Base-by-base conservation (phyloP, 208 protist genomes). In the Crithidia bombi region DNA sequence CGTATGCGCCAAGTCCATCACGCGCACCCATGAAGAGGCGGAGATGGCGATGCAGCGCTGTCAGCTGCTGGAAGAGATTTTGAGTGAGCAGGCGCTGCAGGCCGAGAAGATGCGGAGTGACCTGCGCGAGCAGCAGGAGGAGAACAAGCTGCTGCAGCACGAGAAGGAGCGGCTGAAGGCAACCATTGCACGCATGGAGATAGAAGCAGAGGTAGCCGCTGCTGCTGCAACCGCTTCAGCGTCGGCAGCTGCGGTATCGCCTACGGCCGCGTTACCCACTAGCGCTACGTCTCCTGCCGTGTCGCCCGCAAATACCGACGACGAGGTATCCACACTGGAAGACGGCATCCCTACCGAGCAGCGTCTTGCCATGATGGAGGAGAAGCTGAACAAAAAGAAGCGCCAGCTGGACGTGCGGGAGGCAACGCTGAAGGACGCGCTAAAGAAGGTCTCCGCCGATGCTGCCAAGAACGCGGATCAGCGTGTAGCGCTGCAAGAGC, bases 391-490 rank as follows among this genome's bases (percentile, higher is more conserved):
- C 28, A 80, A 83, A 62, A 80, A 76, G 69, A 65, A 86, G 52
- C 81, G 72, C 10, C 65, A 79, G 44, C 71, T 90, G 0, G 80
- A 87, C 62, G 32, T 83, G 69, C 78, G 81, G 12, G 84, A 93
- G 65, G 74, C 78, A 19, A 82, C 82, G 46, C 80, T 90, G 66
- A 79, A 93, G 69, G 82, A 85, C 38, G 79, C 81, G 6, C 65
- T 89, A 39, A 87, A 90, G 52, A 90, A 89, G 61, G 79, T 87
- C 14, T 80, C 78, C 4, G 51, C 43, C 23, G 84, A 93, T 57
- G 80, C 82, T 19, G 75, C 74, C 3, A 78, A 68, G 51, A 61
- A 90, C 12, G 77, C 75, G 0, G 59, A 75, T 32, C 80, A 93
- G 73, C 77, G 80, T 17, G 63, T 59, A 0, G 67, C 79, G 14